These are phyloP conservation scores for Rutstroemia sp. DNA, from an alignment of 2,329 filamentous ascomycete species.

Conservation along the genomic window DNA sequence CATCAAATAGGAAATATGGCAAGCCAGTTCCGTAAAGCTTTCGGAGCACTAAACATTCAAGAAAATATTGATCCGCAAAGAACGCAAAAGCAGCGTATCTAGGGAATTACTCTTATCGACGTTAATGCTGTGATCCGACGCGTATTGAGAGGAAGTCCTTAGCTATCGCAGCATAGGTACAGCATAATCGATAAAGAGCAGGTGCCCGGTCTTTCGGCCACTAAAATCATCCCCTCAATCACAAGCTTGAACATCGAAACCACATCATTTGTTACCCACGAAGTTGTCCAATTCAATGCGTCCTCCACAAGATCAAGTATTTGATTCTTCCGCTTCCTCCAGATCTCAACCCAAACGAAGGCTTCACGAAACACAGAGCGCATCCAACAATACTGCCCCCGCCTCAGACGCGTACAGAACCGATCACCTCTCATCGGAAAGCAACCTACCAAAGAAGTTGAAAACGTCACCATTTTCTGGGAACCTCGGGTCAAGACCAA, in stretches of 20 bases:
- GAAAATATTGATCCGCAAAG: too few relatives aligned
- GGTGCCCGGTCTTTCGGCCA: conserved; percentile 1
- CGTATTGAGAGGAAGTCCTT: neutral
- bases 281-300: conserved; percentile 26
- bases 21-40: too few relatives aligned
- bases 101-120: neutral
- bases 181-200: conserved; percentile 3
- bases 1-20: too few relatives aligned
- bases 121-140: conserved; percentile 7
- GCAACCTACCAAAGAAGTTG: conserved; percentile 56
- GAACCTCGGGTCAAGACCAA: conserved; percentile 11
- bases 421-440: neutral
- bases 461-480: conserved; percentile 57
- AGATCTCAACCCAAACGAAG: conserved; percentile 16
- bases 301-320: conserved; percentile 21
- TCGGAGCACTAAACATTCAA: too few relatives aligned
- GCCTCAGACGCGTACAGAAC: neutral
- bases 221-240: conserved; percentile 9
- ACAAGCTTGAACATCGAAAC: conserved; percentile 3
- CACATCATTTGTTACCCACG: conserved; percentile 19
- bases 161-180: neutral
- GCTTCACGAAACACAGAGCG: conserved; percentile 9
- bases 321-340: conserved; percentile 14
- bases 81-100: too few relatives aligned
- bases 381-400: conserved; percentile 5